These are phyloP conservation scores for Apiotrichum gamsii DNA, from an alignment of 1,284 basidiomycete species.

Conservation along the genomic window DNA sequence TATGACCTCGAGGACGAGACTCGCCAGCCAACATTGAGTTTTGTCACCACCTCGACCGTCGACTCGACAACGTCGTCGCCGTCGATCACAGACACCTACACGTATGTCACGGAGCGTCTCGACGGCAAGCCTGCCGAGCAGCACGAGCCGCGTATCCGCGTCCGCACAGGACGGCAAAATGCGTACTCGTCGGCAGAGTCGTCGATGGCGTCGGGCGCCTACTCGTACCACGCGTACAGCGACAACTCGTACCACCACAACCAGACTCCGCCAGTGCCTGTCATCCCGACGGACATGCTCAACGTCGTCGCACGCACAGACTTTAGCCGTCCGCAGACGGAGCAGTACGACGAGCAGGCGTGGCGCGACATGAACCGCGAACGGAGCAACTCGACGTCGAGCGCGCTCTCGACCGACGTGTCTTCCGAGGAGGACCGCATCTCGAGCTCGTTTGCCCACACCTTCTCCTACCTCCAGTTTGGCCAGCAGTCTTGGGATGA, in stretches of 20 bases:
- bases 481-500: conserved; percentile 23
- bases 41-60: conserved; percentile 40
- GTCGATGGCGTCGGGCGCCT: conserved; percentile 35
- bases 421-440: conserved; percentile 10
- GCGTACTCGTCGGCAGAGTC: conserved; percentile 45
- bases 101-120: conserved; percentile 20
- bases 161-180: conserved; percentile 33
- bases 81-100: conserved; percentile 29
- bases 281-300: conserved; percentile 14
- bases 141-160: conserved; percentile 29
- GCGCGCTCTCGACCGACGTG: conserved; percentile 11
- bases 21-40: conserved; percentile 41
- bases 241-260: conserved; percentile 25
- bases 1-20: conserved; percentile 25
- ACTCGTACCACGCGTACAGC: conserved; percentile 34
- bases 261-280: conserved; percentile 35
- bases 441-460: conserved; percentile 13
- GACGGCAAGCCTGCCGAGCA: conserved; percentile 24
- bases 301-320: conserved; percentile 7
- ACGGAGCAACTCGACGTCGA: conserved; percentile 34
- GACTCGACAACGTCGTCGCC: conserved; percentile 40
- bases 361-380: conserved; percentile 17
- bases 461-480: conserved; percentile 13
- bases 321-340: background rate
- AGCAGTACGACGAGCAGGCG: background rate